Evolutionary conservation across 768 basidiomycete species (phyloP).

Genomic region (Kwoniella dendrophila): DNA sequence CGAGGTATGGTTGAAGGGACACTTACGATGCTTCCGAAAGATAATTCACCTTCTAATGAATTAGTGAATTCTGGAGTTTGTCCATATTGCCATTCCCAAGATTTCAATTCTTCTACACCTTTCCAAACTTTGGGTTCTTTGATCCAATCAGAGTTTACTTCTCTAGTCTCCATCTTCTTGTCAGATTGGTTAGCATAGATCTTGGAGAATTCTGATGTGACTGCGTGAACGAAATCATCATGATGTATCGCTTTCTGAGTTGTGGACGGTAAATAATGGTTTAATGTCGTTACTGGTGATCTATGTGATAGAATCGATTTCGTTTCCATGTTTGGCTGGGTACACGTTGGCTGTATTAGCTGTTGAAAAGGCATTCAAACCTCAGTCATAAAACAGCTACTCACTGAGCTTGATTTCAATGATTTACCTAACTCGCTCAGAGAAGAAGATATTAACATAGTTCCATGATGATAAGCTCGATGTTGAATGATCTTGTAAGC

Average conservation of each 20-base stretch:
- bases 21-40: slow-evolving; percentile 60
- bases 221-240: slow-evolving; percentile 69
- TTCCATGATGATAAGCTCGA: slow-evolving; percentile 95
- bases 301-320: slow-evolving; percentile 88
- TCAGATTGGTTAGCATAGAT: slow-evolving; percentile 29
- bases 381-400: slow-evolving; percentile 11
- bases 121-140: slow-evolving; percentile 63
- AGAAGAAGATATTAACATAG: slow-evolving; percentile 89
- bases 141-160: slow-evolving; percentile 61
- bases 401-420: slow-evolving; percentile 57
- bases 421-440: slow-evolving; percentile 73
- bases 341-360: background rate
- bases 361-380: background rate
- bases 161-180: slow-evolving; percentile 29
- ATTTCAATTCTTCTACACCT: slow-evolving; percentile 74
- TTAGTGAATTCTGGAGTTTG: slow-evolving; percentile 93
- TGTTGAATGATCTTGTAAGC: slow-evolving; percentile 92
- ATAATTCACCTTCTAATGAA: slow-evolving; percentile 57
- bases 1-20: background rate
- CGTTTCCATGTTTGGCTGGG: slow-evolving; percentile 80
- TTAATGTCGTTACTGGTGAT: slow-evolving; percentile 85
- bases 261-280: slow-evolving; percentile 32
- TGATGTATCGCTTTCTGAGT: slow-evolving; percentile 67
- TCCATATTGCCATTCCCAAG: slow-evolving; percentile 91
- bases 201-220: slow-evolving; percentile 67